Conservation (phyloP, 148 eudicot species). For the Nepenthes gracilis region DNA sequence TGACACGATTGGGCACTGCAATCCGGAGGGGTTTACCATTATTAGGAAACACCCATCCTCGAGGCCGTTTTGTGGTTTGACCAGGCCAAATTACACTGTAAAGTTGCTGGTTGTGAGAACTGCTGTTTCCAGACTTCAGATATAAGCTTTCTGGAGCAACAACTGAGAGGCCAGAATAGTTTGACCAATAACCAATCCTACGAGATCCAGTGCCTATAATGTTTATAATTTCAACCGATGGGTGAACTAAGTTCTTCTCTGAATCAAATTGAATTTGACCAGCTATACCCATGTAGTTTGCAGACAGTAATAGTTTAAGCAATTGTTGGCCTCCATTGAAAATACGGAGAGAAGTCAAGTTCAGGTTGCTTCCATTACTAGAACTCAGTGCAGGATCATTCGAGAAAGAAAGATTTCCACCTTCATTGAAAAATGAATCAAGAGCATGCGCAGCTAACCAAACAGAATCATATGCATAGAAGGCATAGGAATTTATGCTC, state of each 20-base stretch:
- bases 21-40: conserved; percentile 70
- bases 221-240: conserved; percentile 57
- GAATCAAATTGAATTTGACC: conserved; percentile 54
- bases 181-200: conserved; percentile 76
- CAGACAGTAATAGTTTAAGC: conserved; percentile 28
- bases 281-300: conserved; percentile 46
- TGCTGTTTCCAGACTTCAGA: conserved; percentile 34
- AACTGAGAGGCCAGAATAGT: conserved; percentile 61
- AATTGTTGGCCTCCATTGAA: conserved; percentile 56
- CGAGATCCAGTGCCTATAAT: conserved; percentile 61
- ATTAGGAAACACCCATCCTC: conserved; percentile 91
- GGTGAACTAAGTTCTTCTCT: conserved; percentile 49
- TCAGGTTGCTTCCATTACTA: conserved; percentile 28
- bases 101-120: conserved; percentile 34
- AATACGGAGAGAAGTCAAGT: conserved; percentile 40
- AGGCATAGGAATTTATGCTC: conserved; percentile 56
- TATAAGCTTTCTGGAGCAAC: conserved; percentile 53
- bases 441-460: conserved; percentile 76
- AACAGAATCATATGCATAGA: conserved; percentile 85
- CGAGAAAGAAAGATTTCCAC: conserved; percentile 45
- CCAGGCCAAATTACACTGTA: conserved; percentile 83
- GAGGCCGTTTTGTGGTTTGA: conserved; percentile 44
- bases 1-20: conserved; percentile 69
- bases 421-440: conserved; percentile 40
- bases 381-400: conserved; percentile 38